Conservation (phyloP, 2,329 filamentous ascomycete species). For the Aspergillus spinulosporus region DNA sequence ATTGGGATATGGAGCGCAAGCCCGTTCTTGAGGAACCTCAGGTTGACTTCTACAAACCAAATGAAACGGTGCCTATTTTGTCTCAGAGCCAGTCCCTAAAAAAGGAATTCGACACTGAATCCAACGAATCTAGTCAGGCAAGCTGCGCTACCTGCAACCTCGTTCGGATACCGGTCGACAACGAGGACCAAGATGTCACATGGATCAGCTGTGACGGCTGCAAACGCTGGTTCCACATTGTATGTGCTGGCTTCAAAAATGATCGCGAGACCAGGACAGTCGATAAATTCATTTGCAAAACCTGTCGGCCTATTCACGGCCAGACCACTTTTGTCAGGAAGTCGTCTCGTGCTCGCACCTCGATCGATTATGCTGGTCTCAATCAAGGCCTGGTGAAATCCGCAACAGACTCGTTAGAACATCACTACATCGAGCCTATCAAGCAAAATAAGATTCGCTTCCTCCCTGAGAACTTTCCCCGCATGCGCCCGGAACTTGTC, state of each 20-base stretch:
- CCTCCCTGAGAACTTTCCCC: constrained; percentile 61
- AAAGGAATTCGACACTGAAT: constrained; percentile 29
- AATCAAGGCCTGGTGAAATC: constrained; percentile 67
- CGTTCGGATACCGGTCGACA: constrained; percentile 52
- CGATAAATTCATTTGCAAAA: constrained; percentile 66
- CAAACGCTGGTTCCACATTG: constrained; percentile 67
- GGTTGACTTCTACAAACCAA: constrained; percentile 13
- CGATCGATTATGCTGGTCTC: constrained; percentile 67
- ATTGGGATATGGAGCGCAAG: constrained; percentile 18
- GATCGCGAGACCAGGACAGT: constrained; percentile 64
- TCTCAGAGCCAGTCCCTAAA: constrained; percentile 26
- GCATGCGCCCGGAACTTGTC: constrained; percentile 63
- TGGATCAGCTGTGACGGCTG: constrained; percentile 71
- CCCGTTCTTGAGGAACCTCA: constrained; percentile 15
- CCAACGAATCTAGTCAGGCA: constrained; percentile 41
- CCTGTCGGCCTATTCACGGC: constrained; percentile 61
- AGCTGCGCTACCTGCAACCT: constrained; percentile 60
- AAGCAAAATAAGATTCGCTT: constrained; percentile 65
- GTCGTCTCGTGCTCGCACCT: constrained; percentile 63
- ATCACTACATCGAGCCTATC: constrained; percentile 68
- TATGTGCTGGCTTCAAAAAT: constrained; percentile 66
- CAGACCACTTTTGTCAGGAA: constrained; percentile 68
- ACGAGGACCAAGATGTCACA: constrained; percentile 54
- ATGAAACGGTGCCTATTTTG: constrained; percentile 5
- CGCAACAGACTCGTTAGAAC: constrained; percentile 63